Evolutionary conservation across 1,284 basidiomycete genomes (phyloP), one percentile per base, ranked within the genome.

Genomic region (Ustilago cynodontis): DNA sequence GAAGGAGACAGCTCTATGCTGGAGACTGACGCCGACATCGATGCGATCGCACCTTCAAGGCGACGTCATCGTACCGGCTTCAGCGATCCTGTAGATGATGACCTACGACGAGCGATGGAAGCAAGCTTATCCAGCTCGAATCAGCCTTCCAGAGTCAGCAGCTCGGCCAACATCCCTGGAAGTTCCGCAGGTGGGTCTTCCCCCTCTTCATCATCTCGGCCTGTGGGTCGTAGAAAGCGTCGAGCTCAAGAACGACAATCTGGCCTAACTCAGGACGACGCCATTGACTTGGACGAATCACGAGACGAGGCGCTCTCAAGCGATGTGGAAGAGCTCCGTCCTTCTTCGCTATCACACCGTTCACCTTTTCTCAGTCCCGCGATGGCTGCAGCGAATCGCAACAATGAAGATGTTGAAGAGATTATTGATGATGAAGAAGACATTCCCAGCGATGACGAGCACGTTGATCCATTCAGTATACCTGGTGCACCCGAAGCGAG

Each of bases 21-120:
- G 22, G 78, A 79, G 62, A 81, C 78, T 3, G 81, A 83, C 57
- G 79, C 64, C 24, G 77, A 83, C 53, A 71, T 83, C n/a, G 81
- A 83, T 49, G 74, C 75, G 2, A 82, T 83, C 26, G 81, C 81
- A 3, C 81, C 81, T 1, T 77, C 74, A 16, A 24, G 69, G 26
- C 69, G 69, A 13, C 65, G 74, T 31, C 69, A 68, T 20, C 65
- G 69, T 16, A 43, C 69, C 2, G 62, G 50, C 1, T 51, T 51
- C 47, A 22, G 20, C 6, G 73, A 76, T 11, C 61, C 73, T 1
- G 65, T 76, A 2, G 71, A 78, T 18, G 76, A 78, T 18, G 71
- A 78, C 14, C 65, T 78, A 37, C 71, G 76, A 28, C 37, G 76
- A 47, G 71, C 76, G 6, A 73, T 79, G 74, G 71, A 72, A 43